Evolutionary conservation across 306 rosid genomes (phyloP).

Genomic region (Amphicarpaea edgeworthii): DNA sequence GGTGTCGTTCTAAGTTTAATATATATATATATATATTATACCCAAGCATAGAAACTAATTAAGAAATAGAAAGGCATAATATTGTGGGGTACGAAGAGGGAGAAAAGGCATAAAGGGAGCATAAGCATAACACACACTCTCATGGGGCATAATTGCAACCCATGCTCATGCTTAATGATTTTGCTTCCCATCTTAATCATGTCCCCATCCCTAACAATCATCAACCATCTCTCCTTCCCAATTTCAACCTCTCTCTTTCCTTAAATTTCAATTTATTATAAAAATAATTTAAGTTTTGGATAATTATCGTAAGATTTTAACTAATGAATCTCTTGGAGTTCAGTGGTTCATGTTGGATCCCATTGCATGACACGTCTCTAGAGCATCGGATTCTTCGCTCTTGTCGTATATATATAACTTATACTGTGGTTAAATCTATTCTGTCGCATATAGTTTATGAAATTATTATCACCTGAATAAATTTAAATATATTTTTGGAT

Average conservation of each 20-base stretch:
- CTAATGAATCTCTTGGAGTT: not conserved
- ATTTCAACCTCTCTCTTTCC: slow-evolving; percentile 43
- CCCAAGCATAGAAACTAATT: slow-evolving; percentile 1
- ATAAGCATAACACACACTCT: slow-evolving; percentile 61
- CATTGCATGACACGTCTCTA: not conserved
- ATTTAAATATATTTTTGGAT: not conserved
- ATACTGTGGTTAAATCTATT: not conserved
- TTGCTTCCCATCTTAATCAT: slow-evolving; percentile 44
- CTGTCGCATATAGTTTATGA: not conserved
- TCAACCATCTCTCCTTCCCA: slow-evolving; percentile 40
- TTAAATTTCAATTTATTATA: not conserved
- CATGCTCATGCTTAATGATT: slow-evolving; percentile 49
- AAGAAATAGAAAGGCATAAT: slow-evolving; percentile 31
- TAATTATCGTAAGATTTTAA: not conserved
- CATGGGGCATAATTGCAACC: slow-evolving; percentile 56
- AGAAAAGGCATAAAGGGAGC: slow-evolving; percentile 27
- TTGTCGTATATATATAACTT: not conserved
- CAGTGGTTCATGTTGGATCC: not conserved
- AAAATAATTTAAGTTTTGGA: not conserved
- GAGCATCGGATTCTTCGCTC: slow-evolving; percentile 18
- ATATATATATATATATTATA: no score
- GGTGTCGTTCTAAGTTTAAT: no score
- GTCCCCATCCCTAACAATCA: slow-evolving; percentile 55
- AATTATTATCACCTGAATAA: not conserved
- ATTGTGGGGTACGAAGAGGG: slow-evolving; percentile 19